These are phyloP conservation scores for Pythium pyrilobum DNA, from an alignment of 352 stramenopile genomes.

Conservation along the genomic window DNA sequence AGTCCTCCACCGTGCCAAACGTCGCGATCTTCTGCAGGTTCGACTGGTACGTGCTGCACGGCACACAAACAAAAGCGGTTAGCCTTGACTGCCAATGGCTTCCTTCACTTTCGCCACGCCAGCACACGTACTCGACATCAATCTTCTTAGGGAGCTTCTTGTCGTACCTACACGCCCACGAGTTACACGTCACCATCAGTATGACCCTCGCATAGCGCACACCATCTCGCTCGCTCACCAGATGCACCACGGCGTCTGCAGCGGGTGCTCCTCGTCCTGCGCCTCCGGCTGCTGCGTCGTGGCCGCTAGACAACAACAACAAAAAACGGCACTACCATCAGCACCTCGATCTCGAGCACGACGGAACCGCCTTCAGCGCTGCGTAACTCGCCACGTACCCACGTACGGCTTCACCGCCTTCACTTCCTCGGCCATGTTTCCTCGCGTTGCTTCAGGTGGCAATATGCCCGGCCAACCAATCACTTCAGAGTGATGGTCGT, in stretches of 20 bases:
- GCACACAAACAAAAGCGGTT: neutral
- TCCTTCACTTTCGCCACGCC: neutral
- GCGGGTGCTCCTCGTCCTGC: slow-evolving; percentile 47
- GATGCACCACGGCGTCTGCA: slow-evolving; percentile 88
- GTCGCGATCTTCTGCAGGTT: slow-evolving; percentile 87
- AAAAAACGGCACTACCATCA: slow-evolving; percentile 6
- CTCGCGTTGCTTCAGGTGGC: slow-evolving; percentile 2
- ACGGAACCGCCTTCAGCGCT: neutral
- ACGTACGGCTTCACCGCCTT: slow-evolving; percentile 23
- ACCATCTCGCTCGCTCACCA: too few relatives aligned
- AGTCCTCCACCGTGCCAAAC: slow-evolving; percentile 91
- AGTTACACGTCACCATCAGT: neutral
- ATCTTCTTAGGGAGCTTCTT: slow-evolving; percentile 92
- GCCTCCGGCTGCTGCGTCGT: slow-evolving; percentile 27
- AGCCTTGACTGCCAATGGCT: neutral
- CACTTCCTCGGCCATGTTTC: slow-evolving; percentile 17
- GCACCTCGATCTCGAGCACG: neutral
- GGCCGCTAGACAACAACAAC: neutral
- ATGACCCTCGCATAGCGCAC: neutral
- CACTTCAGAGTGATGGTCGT: slow-evolving; percentile 22
- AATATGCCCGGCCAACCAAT: slow-evolving; percentile 18
- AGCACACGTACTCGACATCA: slow-evolving; percentile 62
- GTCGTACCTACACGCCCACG: slow-evolving; percentile 74
- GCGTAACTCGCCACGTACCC: neutral
- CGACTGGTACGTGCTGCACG: slow-evolving; percentile 58